Evolutionary conservation across 192 early-diverging fungal genomes (phyloP).

Genomic region (Podila clonocystis): DNA sequence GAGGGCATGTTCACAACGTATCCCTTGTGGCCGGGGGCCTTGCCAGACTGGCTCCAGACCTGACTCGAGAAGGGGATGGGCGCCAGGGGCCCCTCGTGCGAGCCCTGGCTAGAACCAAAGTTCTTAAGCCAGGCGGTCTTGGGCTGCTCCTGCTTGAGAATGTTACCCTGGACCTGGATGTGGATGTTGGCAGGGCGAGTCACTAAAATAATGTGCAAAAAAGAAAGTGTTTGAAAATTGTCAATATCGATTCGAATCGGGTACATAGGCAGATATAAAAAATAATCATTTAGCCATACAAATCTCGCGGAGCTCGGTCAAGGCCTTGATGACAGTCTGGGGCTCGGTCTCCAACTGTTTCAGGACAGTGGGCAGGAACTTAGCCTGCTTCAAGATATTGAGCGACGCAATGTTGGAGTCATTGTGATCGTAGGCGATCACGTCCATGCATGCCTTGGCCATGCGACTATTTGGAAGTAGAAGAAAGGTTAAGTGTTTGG

Average conservation of each 20-base stretch:
- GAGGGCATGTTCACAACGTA: constrained; percentile 62
- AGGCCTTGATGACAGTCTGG: constrained; percentile 50
- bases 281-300: constrained; percentile 43
- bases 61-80: constrained; percentile 53
- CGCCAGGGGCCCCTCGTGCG: constrained; percentile 9
- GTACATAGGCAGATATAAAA: neutral
- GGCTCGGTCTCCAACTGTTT: constrained; percentile 57
- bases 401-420: constrained; percentile 59
- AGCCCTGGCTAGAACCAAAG: constrained; percentile 33
- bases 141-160: constrained; percentile 57
- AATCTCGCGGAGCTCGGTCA: constrained; percentile 58
- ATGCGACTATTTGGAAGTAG: constrained; percentile 43
- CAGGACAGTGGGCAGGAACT: constrained; percentile 59
- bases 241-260: neutral
- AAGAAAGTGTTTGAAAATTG: neutral
- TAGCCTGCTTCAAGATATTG: constrained; percentile 56
- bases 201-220: constrained; percentile 32
- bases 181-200: constrained; percentile 59
- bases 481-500: neutral
- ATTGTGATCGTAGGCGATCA: constrained; percentile 52
- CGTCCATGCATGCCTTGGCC: constrained; percentile 51
- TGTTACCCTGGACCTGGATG: constrained; percentile 64
- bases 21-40: constrained; percentile 51
- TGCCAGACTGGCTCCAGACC: constrained; percentile 53
- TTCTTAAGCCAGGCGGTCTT: constrained; percentile 51